These are phyloP conservation scores for Nevesoporus exiguus DNA, from an alignment of 768 basidiomycete species.

Conservation along the genomic window DNA sequence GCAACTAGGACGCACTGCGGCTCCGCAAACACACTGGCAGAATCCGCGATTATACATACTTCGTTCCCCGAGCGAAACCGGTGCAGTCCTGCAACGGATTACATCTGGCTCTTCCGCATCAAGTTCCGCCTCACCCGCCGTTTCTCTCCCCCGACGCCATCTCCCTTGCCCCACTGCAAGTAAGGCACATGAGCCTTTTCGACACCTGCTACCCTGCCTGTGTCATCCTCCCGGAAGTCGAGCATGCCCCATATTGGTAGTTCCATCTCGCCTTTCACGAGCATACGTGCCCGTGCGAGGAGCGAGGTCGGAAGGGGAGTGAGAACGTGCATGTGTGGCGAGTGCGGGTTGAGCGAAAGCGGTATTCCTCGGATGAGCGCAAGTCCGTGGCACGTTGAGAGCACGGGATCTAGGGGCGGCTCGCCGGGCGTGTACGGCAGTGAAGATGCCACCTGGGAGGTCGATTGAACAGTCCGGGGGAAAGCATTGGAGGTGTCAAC, in stretches of 20 bases:
- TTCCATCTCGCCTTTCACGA: slow-evolving; percentile 88
- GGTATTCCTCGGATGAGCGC: slow-evolving; percentile 62
- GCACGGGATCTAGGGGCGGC: slow-evolving; percentile 51
- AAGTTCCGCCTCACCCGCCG: slow-evolving; percentile 79
- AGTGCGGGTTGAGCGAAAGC: slow-evolving; percentile 26
- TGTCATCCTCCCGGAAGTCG: slow-evolving; percentile 52
- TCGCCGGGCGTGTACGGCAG: slow-evolving; percentile 61
- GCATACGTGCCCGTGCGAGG: slow-evolving; percentile 33
- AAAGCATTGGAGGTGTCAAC: background rate
- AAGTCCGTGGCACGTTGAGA: slow-evolving; percentile 69
- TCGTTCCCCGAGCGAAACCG: no score
- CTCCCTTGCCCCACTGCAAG: slow-evolving; percentile 70
- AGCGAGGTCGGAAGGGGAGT: slow-evolving; percentile 62
- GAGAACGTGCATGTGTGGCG: slow-evolving; percentile 60
- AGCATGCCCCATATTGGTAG: slow-evolving; percentile 86
- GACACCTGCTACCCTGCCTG: slow-evolving; percentile 44
- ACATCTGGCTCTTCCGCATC: slow-evolving; percentile 80
- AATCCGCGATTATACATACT: no score
- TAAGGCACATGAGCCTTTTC: slow-evolving; percentile 66
- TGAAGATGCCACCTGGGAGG: background rate
- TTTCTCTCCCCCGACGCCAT: slow-evolving; percentile 69
- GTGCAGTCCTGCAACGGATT: background rate
- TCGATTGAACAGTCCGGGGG: background rate
- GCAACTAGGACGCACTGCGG: no score
- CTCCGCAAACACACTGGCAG: no score